A percentile compares a stretch with the other conserved stretches of the same genome.
phyloP scores from a whole-genome alignment of 2,329 filamentous ascomycete genomes.

The Arthrobotrys sphaeroides region DNA sequence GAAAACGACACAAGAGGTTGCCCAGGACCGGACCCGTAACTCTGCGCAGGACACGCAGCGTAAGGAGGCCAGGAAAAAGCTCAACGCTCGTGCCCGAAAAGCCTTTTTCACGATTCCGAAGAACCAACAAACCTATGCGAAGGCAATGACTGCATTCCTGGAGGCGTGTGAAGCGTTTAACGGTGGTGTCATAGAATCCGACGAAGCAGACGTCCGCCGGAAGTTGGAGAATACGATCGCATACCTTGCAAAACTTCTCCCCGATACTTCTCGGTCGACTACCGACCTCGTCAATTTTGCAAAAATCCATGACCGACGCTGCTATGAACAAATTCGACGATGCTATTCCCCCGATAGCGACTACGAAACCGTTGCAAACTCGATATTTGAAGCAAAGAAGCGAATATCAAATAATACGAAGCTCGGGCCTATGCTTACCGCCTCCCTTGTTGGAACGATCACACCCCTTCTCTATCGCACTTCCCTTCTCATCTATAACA shows the following conservation, averaged over 20 bases:
- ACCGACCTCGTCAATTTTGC: slow-evolving; percentile 89
- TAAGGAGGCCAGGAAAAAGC: slow-evolving; percentile 65
- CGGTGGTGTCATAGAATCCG: slow-evolving; percentile 80
- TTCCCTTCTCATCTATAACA: slow-evolving; percentile 87
- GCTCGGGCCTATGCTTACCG: slow-evolving; percentile 38
- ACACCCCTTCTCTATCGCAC: slow-evolving; percentile 83
- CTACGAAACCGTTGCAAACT: slow-evolving; percentile 88
- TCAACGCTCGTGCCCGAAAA: slow-evolving; percentile 80
- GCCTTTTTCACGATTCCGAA: slow-evolving; percentile 89
- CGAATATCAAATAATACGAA: slow-evolving; percentile 75
- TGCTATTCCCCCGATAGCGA: slow-evolving; percentile 86
- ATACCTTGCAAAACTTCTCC: slow-evolving; percentile 75
- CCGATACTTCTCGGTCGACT: slow-evolving; percentile 76
- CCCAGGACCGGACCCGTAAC: slow-evolving; percentile 61
- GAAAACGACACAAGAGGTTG: slow-evolving; percentile 32
- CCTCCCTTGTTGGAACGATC: slow-evolving; percentile 75
- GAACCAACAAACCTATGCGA: slow-evolving; percentile 77
- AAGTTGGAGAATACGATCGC: slow-evolving; percentile 77
- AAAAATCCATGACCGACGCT: slow-evolving; percentile 86
- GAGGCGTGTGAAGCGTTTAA: slow-evolving; percentile 89
- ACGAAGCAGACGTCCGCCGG: slow-evolving; percentile 73
- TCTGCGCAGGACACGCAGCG: slow-evolving; percentile 65
- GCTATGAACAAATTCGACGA: slow-evolving; percentile 88
- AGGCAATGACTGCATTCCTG: slow-evolving; percentile 78
- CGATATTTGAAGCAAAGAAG: slow-evolving; percentile 88